Base-by-base conservation (phyloP, 1,284 basidiomycete species). In the Malassezia arunalokei region DNA sequence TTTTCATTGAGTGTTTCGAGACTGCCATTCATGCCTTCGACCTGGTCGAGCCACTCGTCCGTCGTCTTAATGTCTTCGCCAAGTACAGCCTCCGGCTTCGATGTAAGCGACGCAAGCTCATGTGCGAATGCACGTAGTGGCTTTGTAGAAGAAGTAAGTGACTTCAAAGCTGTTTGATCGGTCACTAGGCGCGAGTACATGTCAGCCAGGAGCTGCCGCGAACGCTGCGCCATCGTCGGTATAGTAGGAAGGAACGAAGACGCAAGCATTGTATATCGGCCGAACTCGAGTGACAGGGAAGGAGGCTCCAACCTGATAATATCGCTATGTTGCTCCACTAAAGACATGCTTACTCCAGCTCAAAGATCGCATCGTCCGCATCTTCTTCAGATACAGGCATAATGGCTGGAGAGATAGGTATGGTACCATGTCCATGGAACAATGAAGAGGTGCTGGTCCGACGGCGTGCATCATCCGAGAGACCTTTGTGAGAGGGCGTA, bases 331-430 rank as follows among this genome's bases (percentile, higher is more conserved):
- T 24, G 20, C 20, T 24, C 20, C 20, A 24, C 20, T 24, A 24
- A 24, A 4, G 49, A 44, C 6, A 6, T 35, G 8, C n/a, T 46
- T 49, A 72, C 42, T 72, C 69, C 24, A 72, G 58, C 51, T 72
- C 68, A 37, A 72, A 72, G 33, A 72, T 68, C 3, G 66, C 58
- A 39, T 71, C 69, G 11, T 72, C 66, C 35, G 60, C 59, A 41
- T 64, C 68, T 15, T 37, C 57, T 30, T 64, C 67, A 32, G 62
- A 54, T 30, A 54, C 52, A 9, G 67, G 64, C 20, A 58, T 49
- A 11, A 66, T 52, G 2, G 67, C 62, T 8, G 66, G 55, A 0
- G 65, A 59, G 37, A 63, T 56, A 2, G 66, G 60, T 46, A 30
- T 55, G 54, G 2, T 57, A 52, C 56, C 33, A 47, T 51, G 3